A percentile compares a stretch with the other conserved stretches of the same genome.
phyloP scores from a whole-genome alignment of 768 basidiomycete genomes.

The Pilatotrama ljubarskyi region DNA sequence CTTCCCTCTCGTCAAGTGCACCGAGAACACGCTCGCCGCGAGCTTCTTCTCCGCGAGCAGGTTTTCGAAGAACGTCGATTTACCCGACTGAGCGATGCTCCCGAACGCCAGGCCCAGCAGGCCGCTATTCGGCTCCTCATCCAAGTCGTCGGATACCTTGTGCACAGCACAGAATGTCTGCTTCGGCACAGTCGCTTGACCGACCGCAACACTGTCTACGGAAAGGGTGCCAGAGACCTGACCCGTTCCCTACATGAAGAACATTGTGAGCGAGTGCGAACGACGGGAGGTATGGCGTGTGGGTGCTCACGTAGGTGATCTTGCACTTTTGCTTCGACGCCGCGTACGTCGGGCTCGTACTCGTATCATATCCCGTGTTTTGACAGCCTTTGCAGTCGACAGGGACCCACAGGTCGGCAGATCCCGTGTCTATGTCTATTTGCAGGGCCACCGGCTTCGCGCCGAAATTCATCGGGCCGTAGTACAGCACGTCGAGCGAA shows the following conservation, averaged over 20 bases:
- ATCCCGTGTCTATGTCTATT: conserved; percentile 70
- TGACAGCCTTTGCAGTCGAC: conserved; percentile 41
- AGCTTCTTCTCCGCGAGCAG: conserved; percentile 46
- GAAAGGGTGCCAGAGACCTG: conserved; percentile 49
- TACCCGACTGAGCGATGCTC: conserved; percentile 45
- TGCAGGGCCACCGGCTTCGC: conserved; percentile 52
- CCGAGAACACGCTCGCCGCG: conserved; percentile 51
- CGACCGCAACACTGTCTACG: conserved; percentile 52
- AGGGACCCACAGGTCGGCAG: conserved; percentile 64
- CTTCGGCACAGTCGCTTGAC: conserved; percentile 41
- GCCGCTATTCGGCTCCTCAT: conserved; percentile 52
- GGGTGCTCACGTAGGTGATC: conserved; percentile 46
- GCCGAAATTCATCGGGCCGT: conserved; percentile 50
- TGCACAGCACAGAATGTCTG: conserved; percentile 61
- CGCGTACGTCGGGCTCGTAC: conserved; percentile 44
- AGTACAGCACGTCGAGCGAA: conserved; percentile 48
- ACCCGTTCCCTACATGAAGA: conserved; percentile 48
- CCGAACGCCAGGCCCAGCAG: conserved; percentile 65
- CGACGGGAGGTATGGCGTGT: no score
- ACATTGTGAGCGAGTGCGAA: not conserved
- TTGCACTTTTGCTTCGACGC: conserved; percentile 35
- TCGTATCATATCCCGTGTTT: conserved; percentile 40
- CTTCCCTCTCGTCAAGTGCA: conserved; percentile 51
- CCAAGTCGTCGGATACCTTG: conserved; percentile 50
- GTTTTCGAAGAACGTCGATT: conserved; percentile 66